Evolutionary conservation across 805 yeast species (phyloP).

Genomic region (Candida pini): DNA sequence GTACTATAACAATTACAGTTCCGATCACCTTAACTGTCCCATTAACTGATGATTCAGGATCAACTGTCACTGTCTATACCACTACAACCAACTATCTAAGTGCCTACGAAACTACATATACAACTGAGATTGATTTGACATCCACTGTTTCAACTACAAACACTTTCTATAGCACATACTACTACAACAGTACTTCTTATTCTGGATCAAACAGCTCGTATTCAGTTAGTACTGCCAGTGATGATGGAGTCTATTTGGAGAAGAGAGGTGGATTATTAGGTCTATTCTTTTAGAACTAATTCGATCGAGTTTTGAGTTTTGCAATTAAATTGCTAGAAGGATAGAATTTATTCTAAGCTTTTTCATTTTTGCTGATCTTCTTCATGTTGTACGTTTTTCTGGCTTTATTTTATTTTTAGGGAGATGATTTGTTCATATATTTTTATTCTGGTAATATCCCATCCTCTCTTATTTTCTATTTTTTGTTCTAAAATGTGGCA

Average conservation of each 20-base stretch:
- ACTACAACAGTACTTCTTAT: conserved; percentile 3
- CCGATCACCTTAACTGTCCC: conserved; percentile 7
- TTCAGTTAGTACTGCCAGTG: conserved; percentile 9
- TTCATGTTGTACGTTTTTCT: no score
- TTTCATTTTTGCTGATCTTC: neutral
- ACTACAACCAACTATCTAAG: neutral
- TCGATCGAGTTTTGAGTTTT: conserved; percentile 1
- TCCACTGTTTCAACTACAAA: conserved; percentile 1
- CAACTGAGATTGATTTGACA: conserved; percentile 5
- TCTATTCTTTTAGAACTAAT: conserved; percentile 7
- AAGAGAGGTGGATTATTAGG: conserved; percentile 19
- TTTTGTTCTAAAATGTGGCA: no score
- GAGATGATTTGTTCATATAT: no score
- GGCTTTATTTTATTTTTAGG: no score
- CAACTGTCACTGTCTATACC: neutral
- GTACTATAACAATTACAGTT: conserved; percentile 12
- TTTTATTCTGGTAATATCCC: no score
- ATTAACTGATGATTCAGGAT: conserved; percentile 7
- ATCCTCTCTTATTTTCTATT: no score
- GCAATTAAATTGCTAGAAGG: no score
- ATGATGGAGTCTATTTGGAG: conserved; percentile 9
- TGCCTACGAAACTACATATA: no score
- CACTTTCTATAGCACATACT: conserved; percentile 3
- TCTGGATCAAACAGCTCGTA: conserved; percentile 7
- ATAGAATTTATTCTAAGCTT: no score